Evolutionary conservation across 2,329 filamentous ascomycete genomes (phyloP).

Genomic region (Lasiodiplodia gonubiensis): DNA sequence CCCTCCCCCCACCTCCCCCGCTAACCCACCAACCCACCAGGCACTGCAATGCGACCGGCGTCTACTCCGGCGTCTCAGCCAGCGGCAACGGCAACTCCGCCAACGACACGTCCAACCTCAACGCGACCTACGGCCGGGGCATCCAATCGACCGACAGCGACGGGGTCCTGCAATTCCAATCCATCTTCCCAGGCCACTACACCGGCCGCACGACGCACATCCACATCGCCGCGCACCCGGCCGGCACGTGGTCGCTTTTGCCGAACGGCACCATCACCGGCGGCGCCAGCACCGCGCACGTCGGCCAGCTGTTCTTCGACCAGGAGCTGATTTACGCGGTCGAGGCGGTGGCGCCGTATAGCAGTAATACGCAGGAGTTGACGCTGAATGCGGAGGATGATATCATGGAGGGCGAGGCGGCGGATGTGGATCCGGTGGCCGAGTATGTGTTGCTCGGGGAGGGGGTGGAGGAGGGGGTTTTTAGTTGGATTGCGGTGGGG

Average conservation of each 20-base stretch:
- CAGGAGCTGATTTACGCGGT: constrained; percentile 61
- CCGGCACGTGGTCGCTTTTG: constrained; percentile 43
- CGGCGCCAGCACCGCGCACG: constrained; percentile 59
- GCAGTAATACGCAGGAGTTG: constrained; percentile 48
- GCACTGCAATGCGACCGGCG: constrained; percentile 43
- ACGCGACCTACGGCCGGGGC: constrained; percentile 53
- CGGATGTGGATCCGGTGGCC: constrained; percentile 60
- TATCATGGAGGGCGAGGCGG: constrained; percentile 57
- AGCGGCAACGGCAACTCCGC: constrained; percentile 50
- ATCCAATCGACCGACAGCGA: constrained; percentile 54
- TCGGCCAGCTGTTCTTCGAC: constrained; percentile 71
- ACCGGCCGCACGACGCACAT: constrained; percentile 51
- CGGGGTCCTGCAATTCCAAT: constrained; percentile 57
- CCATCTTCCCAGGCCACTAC: constrained; percentile 54
- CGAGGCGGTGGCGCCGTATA: constrained; percentile 54
- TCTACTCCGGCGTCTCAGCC: constrained; percentile 54
- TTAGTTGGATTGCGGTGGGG: constrained; percentile 38
- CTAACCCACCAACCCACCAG: no score
- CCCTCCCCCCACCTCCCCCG: no score
- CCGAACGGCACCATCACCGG: constrained; percentile 59
- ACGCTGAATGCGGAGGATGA: constrained; percentile 60
- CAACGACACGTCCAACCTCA: constrained; percentile 39
- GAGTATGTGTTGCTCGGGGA: constrained; percentile 65
- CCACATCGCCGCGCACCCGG: constrained; percentile 44
- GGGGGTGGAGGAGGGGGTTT: constrained; percentile 42